Conservation (phyloP, 2,329 filamentous ascomycete genomes). For the Knoxdaviesia capensis region DNA sequence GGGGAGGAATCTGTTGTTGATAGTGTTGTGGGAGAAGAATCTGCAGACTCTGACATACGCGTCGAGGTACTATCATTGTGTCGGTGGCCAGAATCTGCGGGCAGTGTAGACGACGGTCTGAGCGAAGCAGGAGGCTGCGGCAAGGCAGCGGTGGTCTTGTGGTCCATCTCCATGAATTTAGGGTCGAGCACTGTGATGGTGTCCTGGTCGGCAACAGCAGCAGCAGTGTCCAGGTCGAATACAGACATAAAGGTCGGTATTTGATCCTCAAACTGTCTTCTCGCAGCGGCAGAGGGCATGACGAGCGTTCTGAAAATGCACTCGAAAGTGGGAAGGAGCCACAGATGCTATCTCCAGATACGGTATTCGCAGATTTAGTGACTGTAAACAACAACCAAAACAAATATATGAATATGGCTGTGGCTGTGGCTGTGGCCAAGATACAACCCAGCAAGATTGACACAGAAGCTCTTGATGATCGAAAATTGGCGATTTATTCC, state of each 20-base stretch:
- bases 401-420: too few species aligned
- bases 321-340: too few species aligned
- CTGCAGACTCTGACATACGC: slow-evolving; percentile 62
- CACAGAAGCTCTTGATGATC: too few species aligned
- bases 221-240: slow-evolving; percentile 39
- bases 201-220: slow-evolving; percentile 30
- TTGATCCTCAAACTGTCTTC: slow-evolving; percentile 45
- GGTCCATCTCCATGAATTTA: slow-evolving; percentile 24
- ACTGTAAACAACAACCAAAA: too few species aligned
- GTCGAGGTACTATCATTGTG: slow-evolving; percentile 64
- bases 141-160: slow-evolving; percentile 11
- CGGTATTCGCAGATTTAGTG: too few species aligned
- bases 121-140: slow-evolving; percentile 11
- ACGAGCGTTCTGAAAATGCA: slow-evolving; percentile 8
- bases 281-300: slow-evolving; percentile 42
- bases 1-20: slow-evolving; percentile 86
- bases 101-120: slow-evolving; percentile 18
- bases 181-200: slow-evolving; percentile 33
- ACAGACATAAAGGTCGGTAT: slow-evolving; percentile 63
- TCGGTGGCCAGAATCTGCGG: slow-evolving; percentile 36
- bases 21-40: slow-evolving; percentile 85
- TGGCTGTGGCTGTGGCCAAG: too few species aligned
- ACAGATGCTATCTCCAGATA: too few species aligned
- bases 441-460: too few species aligned
- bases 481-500: not conserved